Base-by-base conservation (phyloP, 805 yeast species). In the Candida piceae region DNA sequence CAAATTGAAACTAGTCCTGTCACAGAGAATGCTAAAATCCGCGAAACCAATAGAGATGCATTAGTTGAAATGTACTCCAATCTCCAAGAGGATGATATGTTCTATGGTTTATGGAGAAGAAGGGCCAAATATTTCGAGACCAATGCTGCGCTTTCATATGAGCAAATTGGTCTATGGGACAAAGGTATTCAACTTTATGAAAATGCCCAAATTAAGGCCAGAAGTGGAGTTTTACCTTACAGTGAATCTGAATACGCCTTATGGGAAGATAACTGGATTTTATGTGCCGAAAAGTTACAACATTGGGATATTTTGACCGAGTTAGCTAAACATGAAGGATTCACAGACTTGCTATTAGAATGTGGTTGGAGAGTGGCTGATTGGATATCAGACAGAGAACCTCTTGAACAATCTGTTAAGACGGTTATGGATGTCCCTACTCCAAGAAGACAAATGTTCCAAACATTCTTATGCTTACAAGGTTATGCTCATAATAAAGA, bases 301-400 rank as follows among this genome's bases (percentile, higher is more conserved):
- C 97, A 93, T 47, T 93, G 99, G 99, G 98, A 93, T 55, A 82
- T 93, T 32, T 67, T 93, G 41, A 90, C 98, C 0, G 99, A 93
- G 52, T 69, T 94, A 21, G 97, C 98, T 3, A 88, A 90, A 50
- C 97, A 94, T 54, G 99, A 94, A 67, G 97, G 97, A 0, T 94
- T 90, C 57, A 88, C 97, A 0, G 98, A 93, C 53, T 68, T 93
- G 46, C 64, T 94, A 18, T 67, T 93, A n/a, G 99, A 93, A 59
- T 94, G 98, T 71, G 98, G 97, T 26, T 93, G 99, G 99, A 73
- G 99, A 53, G 95, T 93, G 27, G 97, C 98, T 7, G 97, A 93
- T 54, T 93, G 98, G 98, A 82, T 81, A 42, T 80, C 94, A 7
- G 98, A 94, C 53, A 74, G 89, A 45, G 97, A 90, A 46, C 93